These are phyloP conservation scores for Dalbergia cochinchinensis DNA, from an alignment of 306 rosid genomes.

Conservation along the genomic window DNA sequence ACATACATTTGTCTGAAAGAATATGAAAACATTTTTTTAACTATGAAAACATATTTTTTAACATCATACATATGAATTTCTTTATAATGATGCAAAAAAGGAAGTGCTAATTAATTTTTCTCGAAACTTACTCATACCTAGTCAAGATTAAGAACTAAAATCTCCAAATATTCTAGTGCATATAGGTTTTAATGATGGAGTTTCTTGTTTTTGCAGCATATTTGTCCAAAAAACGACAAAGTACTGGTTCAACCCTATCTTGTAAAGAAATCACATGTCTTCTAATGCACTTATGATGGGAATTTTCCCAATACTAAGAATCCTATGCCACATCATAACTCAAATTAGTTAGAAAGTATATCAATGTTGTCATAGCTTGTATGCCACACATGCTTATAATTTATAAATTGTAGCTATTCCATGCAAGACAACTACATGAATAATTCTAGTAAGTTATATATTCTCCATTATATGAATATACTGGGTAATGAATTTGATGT, in stretches of 20 bases:
- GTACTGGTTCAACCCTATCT: conserved; percentile 72
- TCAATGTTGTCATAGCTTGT: background rate
- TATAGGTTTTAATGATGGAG: background rate
- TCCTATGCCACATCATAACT: conserved; percentile 52
- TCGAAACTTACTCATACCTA: background rate
- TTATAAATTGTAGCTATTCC: too few species aligned
- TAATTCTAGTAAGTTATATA: too few species aligned
- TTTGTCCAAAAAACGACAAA: conserved; percentile 76
- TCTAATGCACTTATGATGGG: conserved; percentile 88
- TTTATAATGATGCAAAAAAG: too few species aligned
- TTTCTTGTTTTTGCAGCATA: conserved; percentile 61
- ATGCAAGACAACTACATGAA: too few species aligned
- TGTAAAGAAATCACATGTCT: conserved; percentile 77
- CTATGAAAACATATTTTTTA: too few species aligned
- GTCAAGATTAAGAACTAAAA: background rate
- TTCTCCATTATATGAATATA: too few species aligned
- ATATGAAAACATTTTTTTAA: too few species aligned
- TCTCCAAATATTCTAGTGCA: background rate
- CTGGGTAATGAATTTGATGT: too few species aligned
- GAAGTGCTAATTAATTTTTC: background rate
- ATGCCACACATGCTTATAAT: too few species aligned
- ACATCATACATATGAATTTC: too few species aligned
- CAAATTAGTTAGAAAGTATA: background rate
- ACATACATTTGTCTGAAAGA: too few species aligned
- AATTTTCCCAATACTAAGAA: conserved; percentile 74